Percentiles rank a stretch among this genome's conserved stretches.
These are phyloP conservation scores for Haplosporangium gracile DNA, from an alignment of 192 early-diverging fungal genomes.

Conservation along the genomic window DNA sequence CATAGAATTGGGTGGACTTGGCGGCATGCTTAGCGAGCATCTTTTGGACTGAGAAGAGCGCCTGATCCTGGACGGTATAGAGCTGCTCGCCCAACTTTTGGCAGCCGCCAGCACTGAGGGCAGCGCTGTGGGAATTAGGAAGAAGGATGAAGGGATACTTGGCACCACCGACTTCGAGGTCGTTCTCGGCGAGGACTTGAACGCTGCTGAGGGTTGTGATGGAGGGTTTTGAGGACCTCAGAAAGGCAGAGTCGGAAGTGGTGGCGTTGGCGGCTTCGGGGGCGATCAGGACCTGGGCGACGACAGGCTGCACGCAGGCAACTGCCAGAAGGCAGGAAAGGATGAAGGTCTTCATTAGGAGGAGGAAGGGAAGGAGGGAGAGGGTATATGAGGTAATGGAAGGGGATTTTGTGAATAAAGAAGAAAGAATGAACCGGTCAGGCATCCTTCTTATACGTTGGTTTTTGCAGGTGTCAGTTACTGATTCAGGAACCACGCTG, in stretches of 20 bases:
- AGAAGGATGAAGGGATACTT: conserved; percentile 24
- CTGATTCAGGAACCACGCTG: background rate
- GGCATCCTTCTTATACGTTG: background rate
- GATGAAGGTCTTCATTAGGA: conserved; percentile 15
- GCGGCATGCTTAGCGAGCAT: background rate
- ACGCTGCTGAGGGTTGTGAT: conserved; percentile 5
- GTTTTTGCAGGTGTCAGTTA: background rate
- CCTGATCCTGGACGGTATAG: conserved; percentile 16
- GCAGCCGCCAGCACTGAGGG: background rate
- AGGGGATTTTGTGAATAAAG: conserved; percentile 7
- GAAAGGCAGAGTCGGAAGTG: background rate
- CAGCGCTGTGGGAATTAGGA: background rate
- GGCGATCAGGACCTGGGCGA: conserved; percentile 21
- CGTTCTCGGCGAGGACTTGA: conserved; percentile 24
- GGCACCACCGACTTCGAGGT: conserved; percentile 13
- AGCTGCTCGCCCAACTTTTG: conserved; percentile 20
- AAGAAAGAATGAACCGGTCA: background rate
- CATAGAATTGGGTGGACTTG: conserved; percentile 3
- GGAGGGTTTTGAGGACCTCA: background rate
- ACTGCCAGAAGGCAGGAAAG: conserved; percentile 22
- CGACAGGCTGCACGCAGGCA: conserved; percentile 8
- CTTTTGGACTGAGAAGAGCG: conserved; percentile 14
- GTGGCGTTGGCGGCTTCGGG: conserved; percentile 6
- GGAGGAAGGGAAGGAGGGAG: background rate
- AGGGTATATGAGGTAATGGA: background rate